Evolutionary conservation across 768 basidiomycete species (phyloP).

Genomic region (Kwoniella sp.): DNA sequence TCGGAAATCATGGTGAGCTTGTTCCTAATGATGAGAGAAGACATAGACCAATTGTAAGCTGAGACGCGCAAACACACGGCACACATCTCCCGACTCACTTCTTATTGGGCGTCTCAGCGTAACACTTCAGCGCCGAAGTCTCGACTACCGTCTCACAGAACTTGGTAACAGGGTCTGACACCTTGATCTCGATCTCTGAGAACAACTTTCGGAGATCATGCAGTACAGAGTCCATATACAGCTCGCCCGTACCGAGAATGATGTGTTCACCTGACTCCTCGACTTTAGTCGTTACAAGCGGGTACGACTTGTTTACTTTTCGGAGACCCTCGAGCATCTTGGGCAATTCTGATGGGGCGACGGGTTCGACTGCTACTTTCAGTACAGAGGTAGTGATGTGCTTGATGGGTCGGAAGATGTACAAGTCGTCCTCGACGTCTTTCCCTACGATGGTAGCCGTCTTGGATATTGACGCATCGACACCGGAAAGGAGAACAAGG

Average conservation of each 20-base stretch:
- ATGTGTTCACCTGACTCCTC: constrained; percentile 99
- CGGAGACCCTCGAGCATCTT: constrained; percentile 98
- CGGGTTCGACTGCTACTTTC: constrained; percentile 97
- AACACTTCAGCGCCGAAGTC: constrained; percentile 96
- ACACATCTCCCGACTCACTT: constrained; percentile 38
- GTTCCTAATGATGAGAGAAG: constrained; percentile 64
- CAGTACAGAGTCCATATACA: constrained; percentile 95
- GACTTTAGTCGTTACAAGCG: constrained; percentile 88
- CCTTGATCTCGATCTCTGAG: constrained; percentile 99
- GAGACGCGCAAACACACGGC: too few species aligned
- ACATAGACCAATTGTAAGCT: neutral
- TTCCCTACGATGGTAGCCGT: constrained; percentile 80
- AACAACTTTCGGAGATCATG: constrained; percentile 90
- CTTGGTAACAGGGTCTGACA: constrained; percentile 96
- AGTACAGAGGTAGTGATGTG: constrained; percentile 97
- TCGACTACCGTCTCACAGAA: constrained; percentile 98
- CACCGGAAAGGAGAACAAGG: constrained; percentile 85
- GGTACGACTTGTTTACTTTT: constrained; percentile 97
- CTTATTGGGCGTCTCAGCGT: constrained; percentile 99
- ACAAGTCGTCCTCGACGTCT: constrained; percentile 72
- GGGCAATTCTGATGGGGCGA: constrained; percentile 93
- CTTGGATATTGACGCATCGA: constrained; percentile 92
- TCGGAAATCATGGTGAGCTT: constrained; percentile 99
- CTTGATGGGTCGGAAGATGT: constrained; percentile 94
- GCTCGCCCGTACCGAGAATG: constrained; percentile 91